Evolutionary conservation across 2,329 filamentous ascomycete species (phyloP), one percentile per base, ranked within the genome.

Genomic region (Berkeleyomyces rouxiae): DNA sequence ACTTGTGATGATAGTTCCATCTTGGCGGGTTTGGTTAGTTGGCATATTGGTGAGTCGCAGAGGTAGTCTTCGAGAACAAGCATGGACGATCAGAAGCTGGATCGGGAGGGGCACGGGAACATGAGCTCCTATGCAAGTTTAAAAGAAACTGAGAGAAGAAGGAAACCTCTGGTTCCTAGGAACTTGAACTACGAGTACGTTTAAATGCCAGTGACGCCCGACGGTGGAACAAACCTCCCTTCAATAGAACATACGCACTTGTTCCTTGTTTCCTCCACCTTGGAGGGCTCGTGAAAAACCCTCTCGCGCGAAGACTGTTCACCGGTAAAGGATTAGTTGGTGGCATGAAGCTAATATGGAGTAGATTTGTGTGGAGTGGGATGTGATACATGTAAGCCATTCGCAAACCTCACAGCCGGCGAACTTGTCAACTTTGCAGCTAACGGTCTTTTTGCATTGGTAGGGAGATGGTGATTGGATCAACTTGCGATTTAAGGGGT

Each of bases 21-120:
- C 58, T 59, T 68, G 67, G 40, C 67, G 64, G 51, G 65, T 63
- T 46, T 66, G 66, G 44, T 67, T 63, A 7, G 66, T 58, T 36
- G 63, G 59, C 67, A 68, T 68, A 43, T 4, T 62, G n/a, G 23
- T 36, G 31, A 10, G n/a, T 42, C 9, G 37, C 13, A 3, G n/a
- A 13, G 13, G n/a, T 10, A 23, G 1, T 42, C 4, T 43, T 37
- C 7, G 31, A 7, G 39, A 10, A 58, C 40, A n/a, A n/a, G 23
- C 9, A 42, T 37, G 36, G 6, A 33, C n/a, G 7, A 13, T n/a
- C 9, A 53, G 31, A 53, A 43, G 46, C 10, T 33, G 7, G 2
- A 42, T 16, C n/a, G 7, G 33, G 40, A 39, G 23, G 40, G 11
- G 36, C 49, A 37, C 3, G 23, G 10, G 43, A 13, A 5, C 36